phyloP scores from a whole-genome alignment of 345 rosid genomes.

The Eucalyptus caleyi region DNA sequence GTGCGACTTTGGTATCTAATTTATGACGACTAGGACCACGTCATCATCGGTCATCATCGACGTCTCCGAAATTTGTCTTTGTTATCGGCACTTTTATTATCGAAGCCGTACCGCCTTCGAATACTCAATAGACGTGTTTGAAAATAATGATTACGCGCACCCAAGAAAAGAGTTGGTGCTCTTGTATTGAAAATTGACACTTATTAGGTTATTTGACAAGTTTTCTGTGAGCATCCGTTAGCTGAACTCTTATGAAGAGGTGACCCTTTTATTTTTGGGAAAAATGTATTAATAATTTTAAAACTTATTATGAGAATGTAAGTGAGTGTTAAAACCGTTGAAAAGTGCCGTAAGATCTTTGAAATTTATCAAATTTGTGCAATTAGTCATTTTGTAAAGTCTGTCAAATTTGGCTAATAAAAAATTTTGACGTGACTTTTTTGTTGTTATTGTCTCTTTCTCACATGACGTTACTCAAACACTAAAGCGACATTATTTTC shows the following conservation, averaged over 20 bases:
- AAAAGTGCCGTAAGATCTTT: not conserved
- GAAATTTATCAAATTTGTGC: accelerated
- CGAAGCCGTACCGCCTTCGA: not conserved
- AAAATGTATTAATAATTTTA: too few relatives aligned
- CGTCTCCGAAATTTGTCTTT: not conserved
- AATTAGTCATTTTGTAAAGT: too few relatives aligned
- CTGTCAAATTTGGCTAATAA: not conserved
- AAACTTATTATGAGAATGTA: not conserved
- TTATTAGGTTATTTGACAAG: not conserved
- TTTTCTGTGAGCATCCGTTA: not conserved
- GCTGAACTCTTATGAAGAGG: not conserved
- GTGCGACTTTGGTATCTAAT: not conserved
- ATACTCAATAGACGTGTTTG: not conserved
- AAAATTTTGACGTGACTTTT: too few relatives aligned
- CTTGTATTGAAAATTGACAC: not conserved
- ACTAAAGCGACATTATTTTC: too few relatives aligned
- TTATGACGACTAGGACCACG: not conserved
- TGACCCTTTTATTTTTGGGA: not conserved
- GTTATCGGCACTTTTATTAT: not conserved
- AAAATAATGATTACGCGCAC: not conserved
- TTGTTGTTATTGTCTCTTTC: not conserved
- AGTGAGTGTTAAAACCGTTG: not conserved
- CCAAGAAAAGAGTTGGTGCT: not conserved
- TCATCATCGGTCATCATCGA: not conserved
- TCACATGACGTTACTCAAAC: too few relatives aligned